These are phyloP conservation scores for Tricholoma sp. DNA, from an alignment of 768 basidiomycete species.

Conservation along the genomic window DNA sequence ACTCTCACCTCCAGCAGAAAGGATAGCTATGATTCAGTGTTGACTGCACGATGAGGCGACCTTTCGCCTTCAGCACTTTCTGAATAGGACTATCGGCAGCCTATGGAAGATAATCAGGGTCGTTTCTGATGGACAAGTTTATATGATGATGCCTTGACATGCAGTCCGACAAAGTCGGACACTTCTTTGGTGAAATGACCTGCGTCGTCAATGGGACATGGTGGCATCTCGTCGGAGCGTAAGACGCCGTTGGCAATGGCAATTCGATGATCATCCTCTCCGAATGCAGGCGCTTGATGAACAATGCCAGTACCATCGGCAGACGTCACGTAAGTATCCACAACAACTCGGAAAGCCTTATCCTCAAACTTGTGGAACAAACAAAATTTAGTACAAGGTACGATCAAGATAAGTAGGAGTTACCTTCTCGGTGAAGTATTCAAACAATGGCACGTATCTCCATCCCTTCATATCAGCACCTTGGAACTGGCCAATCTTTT, in stretches of 20 bases:
- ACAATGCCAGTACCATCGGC: constrained; percentile 96
- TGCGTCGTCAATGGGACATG: constrained; percentile 90
- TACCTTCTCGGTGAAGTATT: constrained; percentile 95
- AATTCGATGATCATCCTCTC: constrained; percentile 97
- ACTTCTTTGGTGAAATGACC: constrained; percentile 88
- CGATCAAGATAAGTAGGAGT: neutral
- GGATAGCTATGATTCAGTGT: constrained; percentile 91
- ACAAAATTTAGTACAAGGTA: neutral
- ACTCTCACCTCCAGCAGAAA: constrained; percentile 86
- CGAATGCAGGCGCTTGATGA: constrained; percentile 97
- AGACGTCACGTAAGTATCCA: constrained; percentile 91
- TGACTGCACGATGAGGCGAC: constrained; percentile 82
- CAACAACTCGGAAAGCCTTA: constrained; percentile 82
- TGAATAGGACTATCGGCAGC: constrained; percentile 93
- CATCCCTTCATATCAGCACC: constrained; percentile 94
- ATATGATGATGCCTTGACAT: constrained; percentile 70
- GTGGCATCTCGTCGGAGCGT: constrained; percentile 87
- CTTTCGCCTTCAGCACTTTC: constrained; percentile 82
- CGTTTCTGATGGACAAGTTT: neutral
- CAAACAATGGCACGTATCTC: constrained; percentile 92
- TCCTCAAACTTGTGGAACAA: constrained; percentile 69
- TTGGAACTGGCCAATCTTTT: constrained; percentile 82
- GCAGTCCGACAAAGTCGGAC: constrained; percentile 78
- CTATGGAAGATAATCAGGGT: constrained; percentile 29
- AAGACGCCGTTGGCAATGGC: constrained; percentile 80